Percentiles rank a stretch among this genome's conserved stretches.
These are phyloP conservation scores for Bonia amplexicaulis DNA, from an alignment of 176 grass and related monocot species.

Conservation along the genomic window DNA sequence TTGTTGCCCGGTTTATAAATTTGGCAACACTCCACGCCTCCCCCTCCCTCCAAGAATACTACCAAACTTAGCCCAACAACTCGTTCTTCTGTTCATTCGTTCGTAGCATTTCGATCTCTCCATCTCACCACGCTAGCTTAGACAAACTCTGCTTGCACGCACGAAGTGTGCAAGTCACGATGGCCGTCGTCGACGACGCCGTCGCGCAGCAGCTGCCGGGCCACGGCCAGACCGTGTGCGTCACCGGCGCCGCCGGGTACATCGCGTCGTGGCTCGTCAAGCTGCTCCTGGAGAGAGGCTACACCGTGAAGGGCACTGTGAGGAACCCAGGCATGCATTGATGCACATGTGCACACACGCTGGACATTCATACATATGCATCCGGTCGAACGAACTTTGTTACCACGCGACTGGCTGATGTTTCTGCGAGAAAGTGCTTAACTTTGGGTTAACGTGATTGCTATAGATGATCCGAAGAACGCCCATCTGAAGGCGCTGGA, in stretches of 20 bases:
- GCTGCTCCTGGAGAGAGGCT: slow-evolving; percentile 84
- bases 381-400: not conserved
- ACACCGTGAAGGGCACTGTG: slow-evolving; percentile 94
- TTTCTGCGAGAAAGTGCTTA: not conserved
- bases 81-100: not conserved
- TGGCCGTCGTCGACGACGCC: slow-evolving; percentile 21
- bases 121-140: not conserved
- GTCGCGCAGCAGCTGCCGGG: slow-evolving; percentile 26
- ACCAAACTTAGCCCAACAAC: slow-evolving; percentile 10
- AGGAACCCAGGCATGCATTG: slow-evolving; percentile 72
- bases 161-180: not conserved
- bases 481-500: slow-evolving; percentile 75
- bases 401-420: not conserved
- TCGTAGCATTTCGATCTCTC: not conserved
- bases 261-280: slow-evolving; percentile 95
- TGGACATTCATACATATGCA: not conserved
- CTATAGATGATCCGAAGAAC: slow-evolving; percentile 81
- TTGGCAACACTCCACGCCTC: not conserved
- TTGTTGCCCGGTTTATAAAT: slow-evolving; percentile 32
- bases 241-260: slow-evolving; percentile 91
- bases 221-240: slow-evolving; percentile 59
- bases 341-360: not conserved
- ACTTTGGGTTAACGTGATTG: not conserved
- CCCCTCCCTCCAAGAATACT: slow-evolving; percentile 15
- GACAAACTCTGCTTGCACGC: not conserved